Base-by-base conservation (phyloP, 2,329 filamentous ascomycete species). In the Elsinoe perseae region DNA sequence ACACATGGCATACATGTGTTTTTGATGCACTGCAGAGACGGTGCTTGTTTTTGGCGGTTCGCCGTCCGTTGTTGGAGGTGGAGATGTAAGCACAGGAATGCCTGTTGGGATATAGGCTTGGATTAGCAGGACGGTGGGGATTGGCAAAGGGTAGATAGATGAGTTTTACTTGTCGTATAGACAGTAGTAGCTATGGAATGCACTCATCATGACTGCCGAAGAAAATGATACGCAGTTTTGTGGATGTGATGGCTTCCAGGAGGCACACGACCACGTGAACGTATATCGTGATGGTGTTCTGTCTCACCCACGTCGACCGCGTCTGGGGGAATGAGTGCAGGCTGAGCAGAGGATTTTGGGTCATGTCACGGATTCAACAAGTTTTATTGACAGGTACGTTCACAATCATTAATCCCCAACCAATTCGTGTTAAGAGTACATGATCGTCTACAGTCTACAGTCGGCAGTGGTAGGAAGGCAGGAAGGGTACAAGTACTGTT, bases 1-100 rank as follows among this genome's bases (percentile, higher is more conserved):
- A 36, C 52, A 54, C 43, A 54, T 54, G 52, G 52, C 52, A 44
- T 30, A 54, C 48, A 16, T 54, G 52, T 42, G 52, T 54, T 54
- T 54, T 54, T 54, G 27, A 43, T 25, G 34, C 48, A n/a, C 28
- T 20, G 48, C 48, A 25, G 16, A 28, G 28, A 34, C 32, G 28
- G 48, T 38, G 30, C 48, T 34, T 25, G 28, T 34, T 38, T 38
- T 12, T 27, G 28, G 30, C 23, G 48, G 48, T 20, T 12, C n/a
- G 23, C 20, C 40, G 14, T 10, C 16, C n/a, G 40, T 12, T 20
- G 20, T 18, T 10, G 23, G 27, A 50, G 43, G 43, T 16, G 44
- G 20, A 16, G 27, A 43, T 43, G 16, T 8, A 44, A 21, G 40
- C 40, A 44, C 40, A 44, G 40, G 40, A 44, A 44, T 44, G 40